Evolutionary conservation across 2,329 filamentous ascomycete genomes (phyloP), one percentile per base, ranked within the genome.

Genomic region (Kalaharituber pfeilii): DNA sequence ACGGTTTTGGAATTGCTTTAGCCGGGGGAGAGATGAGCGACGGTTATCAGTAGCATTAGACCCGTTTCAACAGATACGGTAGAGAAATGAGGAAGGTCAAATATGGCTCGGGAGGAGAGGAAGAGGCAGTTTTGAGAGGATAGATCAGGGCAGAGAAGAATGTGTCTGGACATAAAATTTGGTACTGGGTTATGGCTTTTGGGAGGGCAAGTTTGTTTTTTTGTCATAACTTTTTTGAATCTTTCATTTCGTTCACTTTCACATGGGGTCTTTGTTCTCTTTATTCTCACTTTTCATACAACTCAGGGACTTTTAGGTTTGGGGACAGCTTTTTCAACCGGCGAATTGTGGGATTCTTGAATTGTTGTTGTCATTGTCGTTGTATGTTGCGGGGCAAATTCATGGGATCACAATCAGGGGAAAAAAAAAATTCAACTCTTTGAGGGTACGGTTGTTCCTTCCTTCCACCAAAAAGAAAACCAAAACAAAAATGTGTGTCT

Each of bases 1-100:
- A 50, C 75, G 91, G 44, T 98, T 98, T 70, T 98, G 91, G 91
- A 91, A 91, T 56, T 83, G 91, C 1, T 98, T 98, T 70, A 86
- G 60, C 4, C 63, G 62, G 53, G 60, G 85, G 57, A 82, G 83
- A 65, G 82, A 86, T 65, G 80, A 84, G 26, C 81, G 82, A 25
- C 75, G 78, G 56, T 60, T 60, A 45, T 59, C 58, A 55, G 80
- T 55, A 70, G 68, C 39, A 71, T 55, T 64, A 25, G 62, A 64
- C 52, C 60, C 62, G 45, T 61, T 64, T 54, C 57, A 60, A 47
- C 62, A 63, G 55, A 64, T 64, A 56, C 61, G 62, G 56, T 64
- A 60, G 57, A 56, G 49, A 52, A 39, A 18, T 29, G 39, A 27
- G 24, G 39, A 49, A 53, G n/a, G n/a, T n/a, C n/a, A n/a, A n/a